phyloP scores from a whole-genome alignment of 2,329 filamentous ascomycete genomes.

The Cladorrhinum sp. region DNA sequence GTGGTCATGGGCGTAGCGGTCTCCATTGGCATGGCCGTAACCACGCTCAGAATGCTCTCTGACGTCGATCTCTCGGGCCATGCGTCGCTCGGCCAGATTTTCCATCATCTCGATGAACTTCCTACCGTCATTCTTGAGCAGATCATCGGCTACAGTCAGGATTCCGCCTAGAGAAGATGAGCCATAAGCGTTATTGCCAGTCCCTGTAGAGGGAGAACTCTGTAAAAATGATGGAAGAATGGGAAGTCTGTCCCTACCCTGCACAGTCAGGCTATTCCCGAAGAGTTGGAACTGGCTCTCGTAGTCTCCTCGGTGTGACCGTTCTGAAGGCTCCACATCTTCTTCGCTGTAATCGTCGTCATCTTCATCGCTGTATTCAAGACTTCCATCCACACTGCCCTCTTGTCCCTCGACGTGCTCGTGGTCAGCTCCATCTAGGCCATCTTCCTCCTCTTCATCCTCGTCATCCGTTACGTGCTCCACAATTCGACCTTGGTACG shows the following conservation, averaged over 20 bases:
- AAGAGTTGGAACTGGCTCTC: conserved; percentile 93
- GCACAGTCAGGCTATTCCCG: conserved; percentile 93
- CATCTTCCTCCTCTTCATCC: conserved; percentile 51
- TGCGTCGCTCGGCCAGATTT: conserved; percentile 91
- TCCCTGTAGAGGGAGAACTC: conserved; percentile 28
- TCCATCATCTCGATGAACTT: conserved; percentile 99
- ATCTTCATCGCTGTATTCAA: conserved; percentile 58
- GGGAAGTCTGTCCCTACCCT: conserved; percentile 59
- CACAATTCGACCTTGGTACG: conserved; percentile 71
- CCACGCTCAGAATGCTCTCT: conserved; percentile 60
- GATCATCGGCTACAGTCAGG: conserved; percentile 95
- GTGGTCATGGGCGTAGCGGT: conserved; percentile 65
- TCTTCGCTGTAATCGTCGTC: conserved; percentile 62
- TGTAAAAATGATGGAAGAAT: conserved; percentile 35
- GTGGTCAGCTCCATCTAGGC: conserved; percentile 39
- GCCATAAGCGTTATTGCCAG: conserved; percentile 31
- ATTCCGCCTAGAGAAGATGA: conserved; percentile 73
- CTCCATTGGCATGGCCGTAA: conserved; percentile 57
- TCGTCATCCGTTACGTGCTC: conserved; percentile 60
- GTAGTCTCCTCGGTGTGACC: conserved; percentile 59
- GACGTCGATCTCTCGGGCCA: conserved; percentile 93
- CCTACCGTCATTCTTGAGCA: conserved; percentile 97
- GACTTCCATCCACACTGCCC: conserved; percentile 42
- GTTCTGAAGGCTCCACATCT: conserved; percentile 45
- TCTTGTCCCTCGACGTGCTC: conserved; percentile 43